Conservation (phyloP, 805 yeast genomes). For the Spencermartinsiella europaea region DNA sequence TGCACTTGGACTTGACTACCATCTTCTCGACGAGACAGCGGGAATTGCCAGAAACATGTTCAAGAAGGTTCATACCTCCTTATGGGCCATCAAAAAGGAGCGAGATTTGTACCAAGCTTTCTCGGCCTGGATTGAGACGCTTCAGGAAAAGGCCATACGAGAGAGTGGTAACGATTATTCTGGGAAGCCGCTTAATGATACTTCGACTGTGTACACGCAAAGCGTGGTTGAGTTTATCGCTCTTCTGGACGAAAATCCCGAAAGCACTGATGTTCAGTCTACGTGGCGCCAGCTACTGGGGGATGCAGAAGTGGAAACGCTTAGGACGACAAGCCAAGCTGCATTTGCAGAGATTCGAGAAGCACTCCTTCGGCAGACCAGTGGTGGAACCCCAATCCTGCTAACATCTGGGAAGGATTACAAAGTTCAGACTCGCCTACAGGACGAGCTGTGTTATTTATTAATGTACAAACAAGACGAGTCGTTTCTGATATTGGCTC, state of each 20-base stretch:
- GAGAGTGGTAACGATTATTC: neutral
- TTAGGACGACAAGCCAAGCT: neutral
- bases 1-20: conserved; percentile 17
- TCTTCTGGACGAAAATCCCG: conserved; percentile 6
- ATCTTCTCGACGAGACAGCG: conserved; percentile 6
- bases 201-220: conserved; percentile 13
- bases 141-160: conserved; percentile 12
- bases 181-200: conserved; percentile 11
- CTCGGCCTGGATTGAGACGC: conserved; percentile 20
- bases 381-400: neutral
- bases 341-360: conserved; percentile 6
- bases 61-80: conserved; percentile 5
- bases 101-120: conserved; percentile 16
- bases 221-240: conserved; percentile 18
- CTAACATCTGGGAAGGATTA: neutral
- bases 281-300: neutral
- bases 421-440: neutral
- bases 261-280: neutral
- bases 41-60: conserved; percentile 6
- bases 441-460: neutral
- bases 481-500: neutral
- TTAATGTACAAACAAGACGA: neutral
- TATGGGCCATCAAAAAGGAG: conserved; percentile 17
- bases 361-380: conserved; percentile 1
- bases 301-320: neutral